Evolutionary conservation across 2,329 filamentous ascomycete species (phyloP).

Genomic region (Huntiella savannae): DNA sequence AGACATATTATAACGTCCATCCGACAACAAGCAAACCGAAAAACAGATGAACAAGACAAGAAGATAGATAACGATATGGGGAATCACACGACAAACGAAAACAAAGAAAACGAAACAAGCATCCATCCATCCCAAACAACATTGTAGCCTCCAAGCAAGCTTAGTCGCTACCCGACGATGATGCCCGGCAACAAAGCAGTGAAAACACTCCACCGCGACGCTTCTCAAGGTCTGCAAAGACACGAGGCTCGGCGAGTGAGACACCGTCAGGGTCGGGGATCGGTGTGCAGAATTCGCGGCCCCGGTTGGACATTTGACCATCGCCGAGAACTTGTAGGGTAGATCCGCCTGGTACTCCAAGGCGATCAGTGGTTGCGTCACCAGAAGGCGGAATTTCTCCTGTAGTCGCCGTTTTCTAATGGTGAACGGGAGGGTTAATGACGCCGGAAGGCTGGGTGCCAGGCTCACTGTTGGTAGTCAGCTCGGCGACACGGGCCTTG

Average conservation of each 20-base stretch:
- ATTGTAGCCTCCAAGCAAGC: neutral
- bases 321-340: neutral
- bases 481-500: constrained; percentile 86
- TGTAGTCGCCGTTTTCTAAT: neutral
- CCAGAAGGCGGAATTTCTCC: neutral
- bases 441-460: constrained; percentile 22
- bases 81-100: constrained; percentile 3
- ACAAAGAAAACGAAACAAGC: constrained; percentile 6
- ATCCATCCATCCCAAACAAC: too few species aligned
- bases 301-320: too few species aligned
- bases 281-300: too few species aligned
- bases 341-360: neutral
- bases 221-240: neutral
- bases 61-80: constrained; percentile 1
- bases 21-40: neutral
- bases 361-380: neutral
- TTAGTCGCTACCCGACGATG: neutral
- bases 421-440: constrained; percentile 16
- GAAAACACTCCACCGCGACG: neutral
- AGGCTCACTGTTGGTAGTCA: constrained; percentile 66
- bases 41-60: constrained; percentile 1
- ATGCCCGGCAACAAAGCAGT: neutral
- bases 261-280: too few species aligned
- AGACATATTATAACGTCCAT: neutral
- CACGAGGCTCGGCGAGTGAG: too few species aligned